Evolutionary conservation across 2,329 filamentous ascomycete species (phyloP), one percentile per base, ranked within the genome.

Genomic region (Stachybotrys elegans): DNA sequence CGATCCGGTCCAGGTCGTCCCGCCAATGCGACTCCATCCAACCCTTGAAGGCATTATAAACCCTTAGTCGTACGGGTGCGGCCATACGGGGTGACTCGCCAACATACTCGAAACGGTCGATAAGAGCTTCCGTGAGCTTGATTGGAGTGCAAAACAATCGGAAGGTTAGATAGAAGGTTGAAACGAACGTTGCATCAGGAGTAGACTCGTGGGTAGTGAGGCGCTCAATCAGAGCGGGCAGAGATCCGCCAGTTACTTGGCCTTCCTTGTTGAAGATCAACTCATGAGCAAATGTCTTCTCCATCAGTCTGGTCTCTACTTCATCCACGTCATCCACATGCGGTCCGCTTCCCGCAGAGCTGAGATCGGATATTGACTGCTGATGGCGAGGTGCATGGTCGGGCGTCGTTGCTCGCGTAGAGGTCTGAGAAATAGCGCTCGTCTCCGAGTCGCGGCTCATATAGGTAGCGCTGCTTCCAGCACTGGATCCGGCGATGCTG

Each of bases 1-100:
- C 89, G 12, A 81, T 76, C 43, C 80, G 79, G 60, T 98, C 93
- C 11, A 83, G 82, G 47, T 89, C 81, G 50, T 88, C 81, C 39
- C 86, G 82, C 92, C 93, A 98, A 65, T 98, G 90, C 6, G 87
- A 93, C 68, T 97, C 93, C 17, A 98, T 72, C 93, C 93, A 98
- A 34, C 88, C 87, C 66, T 98, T 98, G 75, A 98, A 89, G 45
- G 90, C 84, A 61, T 98, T 97, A 71, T 94, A 97, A 2, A 97
- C 89, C 42, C 93, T 82, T 39, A 98, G 72, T 41, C 91, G 83
- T 19, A 97, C 92, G 0, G 92, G 88, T 3, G 76, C 79, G 19
- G 90, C 83, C 50, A 91, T 67, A 46, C 83, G 78, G 19, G 83
- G 79, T 39, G 84, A 86, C 47, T 93, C 86, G 12, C 81, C 86